These are phyloP conservation scores for Agroathelia rolfsii DNA, from an alignment of 1,284 basidiomycete species.

Conservation along the genomic window DNA sequence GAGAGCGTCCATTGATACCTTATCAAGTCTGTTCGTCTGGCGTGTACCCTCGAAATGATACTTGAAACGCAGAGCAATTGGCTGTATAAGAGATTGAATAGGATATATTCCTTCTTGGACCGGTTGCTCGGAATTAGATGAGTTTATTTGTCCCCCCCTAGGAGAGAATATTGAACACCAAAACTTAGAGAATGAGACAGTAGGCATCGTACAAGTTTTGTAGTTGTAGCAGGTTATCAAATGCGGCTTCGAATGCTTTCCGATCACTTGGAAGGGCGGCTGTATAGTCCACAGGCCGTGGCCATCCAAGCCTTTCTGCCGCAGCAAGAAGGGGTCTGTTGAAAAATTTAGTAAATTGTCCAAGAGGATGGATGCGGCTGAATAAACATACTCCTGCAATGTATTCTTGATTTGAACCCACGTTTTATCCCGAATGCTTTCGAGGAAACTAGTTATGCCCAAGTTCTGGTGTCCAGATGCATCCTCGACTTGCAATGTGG, in stretches of 20 bases:
- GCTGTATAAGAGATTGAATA: slow-evolving; percentile 76
- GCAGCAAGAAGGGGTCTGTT: slow-evolving; percentile 51
- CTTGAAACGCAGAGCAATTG: slow-evolving; percentile 82
- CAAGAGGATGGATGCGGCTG: slow-evolving; percentile 1
- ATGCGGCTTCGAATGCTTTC: slow-evolving; percentile 62
- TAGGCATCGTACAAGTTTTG: slow-evolving; percentile 60
- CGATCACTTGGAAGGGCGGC: slow-evolving; percentile 39
- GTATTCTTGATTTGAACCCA: slow-evolving; percentile 66
- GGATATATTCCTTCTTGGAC: slow-evolving; percentile 61
- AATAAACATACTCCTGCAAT: slow-evolving; percentile 55
- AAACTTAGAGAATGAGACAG: slow-evolving; percentile 3
- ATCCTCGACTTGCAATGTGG: slow-evolving; percentile 37
- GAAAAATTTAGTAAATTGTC: slow-evolving; percentile 10
- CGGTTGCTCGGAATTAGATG: slow-evolving; percentile 8
- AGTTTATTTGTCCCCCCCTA: too few relatives aligned
- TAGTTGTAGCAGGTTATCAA: slow-evolving; percentile 63
- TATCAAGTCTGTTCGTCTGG: slow-evolving; percentile 88
- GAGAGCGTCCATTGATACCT: too few relatives aligned
- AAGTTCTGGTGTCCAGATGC: slow-evolving; percentile 34
- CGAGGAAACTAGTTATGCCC: slow-evolving; percentile 48
- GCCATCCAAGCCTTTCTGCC: slow-evolving; percentile 76
- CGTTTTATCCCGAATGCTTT: slow-evolving; percentile 50
- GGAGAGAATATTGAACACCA: slow-evolving; percentile 37
- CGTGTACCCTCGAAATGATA: slow-evolving; percentile 90
- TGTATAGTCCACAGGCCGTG: slow-evolving; percentile 59